Evolutionary conservation across 2,329 filamentous ascomycete species (phyloP).

Genomic region (Huntiella decipiens): DNA sequence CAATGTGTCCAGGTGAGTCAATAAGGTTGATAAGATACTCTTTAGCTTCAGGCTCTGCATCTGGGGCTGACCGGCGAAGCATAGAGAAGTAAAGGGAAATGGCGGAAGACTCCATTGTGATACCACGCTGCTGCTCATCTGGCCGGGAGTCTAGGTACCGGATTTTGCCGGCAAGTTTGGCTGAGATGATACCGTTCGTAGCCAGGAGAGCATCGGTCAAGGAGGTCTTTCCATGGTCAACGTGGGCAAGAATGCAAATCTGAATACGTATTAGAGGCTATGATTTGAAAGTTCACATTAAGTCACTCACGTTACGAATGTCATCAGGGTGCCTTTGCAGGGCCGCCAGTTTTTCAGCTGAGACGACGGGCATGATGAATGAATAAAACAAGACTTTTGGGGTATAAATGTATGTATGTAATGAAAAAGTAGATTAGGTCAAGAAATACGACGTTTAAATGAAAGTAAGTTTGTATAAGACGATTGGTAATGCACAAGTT

Average conservation of each 20-base stretch:
- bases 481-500: no score
- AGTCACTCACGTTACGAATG: conserved; percentile 63
- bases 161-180: conserved; percentile 93
- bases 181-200: conserved; percentile 98
- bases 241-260: conserved; percentile 92
- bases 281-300: neutral
- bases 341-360: conserved; percentile 71
- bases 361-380: conserved; percentile 70
- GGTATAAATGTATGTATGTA: neutral
- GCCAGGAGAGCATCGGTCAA: conserved; percentile 89
- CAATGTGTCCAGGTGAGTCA: conserved; percentile 93
- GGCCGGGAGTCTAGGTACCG: conserved; percentile 91
- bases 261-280: conserved; percentile 18
- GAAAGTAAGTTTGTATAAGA: neutral
- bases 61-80: conserved; percentile 51
- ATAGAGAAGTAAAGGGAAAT: conserved; percentile 95
- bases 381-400: conserved; percentile 1
- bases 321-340: conserved; percentile 76
- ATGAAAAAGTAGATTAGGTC: neutral
- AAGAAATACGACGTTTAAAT: neutral
- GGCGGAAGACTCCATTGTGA: conserved; percentile 99
- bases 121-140: conserved; percentile 87
- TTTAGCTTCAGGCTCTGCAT: conserved; percentile 50
- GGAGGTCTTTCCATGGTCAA: conserved; percentile 97
- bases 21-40: conserved; percentile 96